phyloP scores from a whole-genome alignment of 495 filamentous ascomycete genomes.

The Penicillium simplicissimum region DNA sequence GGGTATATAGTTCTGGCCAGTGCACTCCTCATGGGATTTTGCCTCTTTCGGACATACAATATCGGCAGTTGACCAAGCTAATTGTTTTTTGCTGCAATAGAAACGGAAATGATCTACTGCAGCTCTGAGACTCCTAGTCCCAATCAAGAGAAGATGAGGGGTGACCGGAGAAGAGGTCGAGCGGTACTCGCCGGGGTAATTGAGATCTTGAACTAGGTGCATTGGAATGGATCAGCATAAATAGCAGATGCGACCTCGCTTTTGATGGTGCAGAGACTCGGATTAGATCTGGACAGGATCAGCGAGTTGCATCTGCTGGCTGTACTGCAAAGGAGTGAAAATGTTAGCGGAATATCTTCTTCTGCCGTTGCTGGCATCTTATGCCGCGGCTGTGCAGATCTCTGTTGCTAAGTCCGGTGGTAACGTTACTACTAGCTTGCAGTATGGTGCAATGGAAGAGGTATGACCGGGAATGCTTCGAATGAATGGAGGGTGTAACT shows the following conservation, averaged over 20 bases:
- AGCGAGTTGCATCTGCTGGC: constrained; percentile 5
- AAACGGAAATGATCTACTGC: constrained; percentile 12
- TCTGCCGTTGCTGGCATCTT: constrained; percentile 31
- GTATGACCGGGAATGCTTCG: constrained; percentile 18
- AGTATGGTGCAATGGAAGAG: constrained; percentile 64
- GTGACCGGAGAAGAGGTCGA: background rate
- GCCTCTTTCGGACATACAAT: constrained; percentile 14
- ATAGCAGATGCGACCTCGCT: constrained; percentile 8
- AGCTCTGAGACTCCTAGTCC: background rate
- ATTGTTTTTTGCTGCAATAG: background rate
- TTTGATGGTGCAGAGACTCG: background rate
- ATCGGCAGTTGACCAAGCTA: constrained; percentile 6
- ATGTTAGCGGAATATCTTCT: constrained; percentile 30
- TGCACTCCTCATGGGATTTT: constrained; percentile 29
- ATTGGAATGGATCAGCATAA: constrained; percentile 7
- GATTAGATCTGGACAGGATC: constrained; percentile 10
- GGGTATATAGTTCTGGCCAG: background rate
- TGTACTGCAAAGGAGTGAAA: constrained; percentile 5
- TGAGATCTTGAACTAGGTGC: background rate
- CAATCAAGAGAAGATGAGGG: background rate
- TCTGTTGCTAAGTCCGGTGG: constrained; percentile 51
- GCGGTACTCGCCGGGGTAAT: background rate
- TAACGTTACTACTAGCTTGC: constrained; percentile 51
- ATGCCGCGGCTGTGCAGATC: constrained; percentile 32
- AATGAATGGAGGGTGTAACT: background rate